phyloP scores from a whole-genome alignment of 345 rosid species.

The Eucalyptus decipiens region DNA sequence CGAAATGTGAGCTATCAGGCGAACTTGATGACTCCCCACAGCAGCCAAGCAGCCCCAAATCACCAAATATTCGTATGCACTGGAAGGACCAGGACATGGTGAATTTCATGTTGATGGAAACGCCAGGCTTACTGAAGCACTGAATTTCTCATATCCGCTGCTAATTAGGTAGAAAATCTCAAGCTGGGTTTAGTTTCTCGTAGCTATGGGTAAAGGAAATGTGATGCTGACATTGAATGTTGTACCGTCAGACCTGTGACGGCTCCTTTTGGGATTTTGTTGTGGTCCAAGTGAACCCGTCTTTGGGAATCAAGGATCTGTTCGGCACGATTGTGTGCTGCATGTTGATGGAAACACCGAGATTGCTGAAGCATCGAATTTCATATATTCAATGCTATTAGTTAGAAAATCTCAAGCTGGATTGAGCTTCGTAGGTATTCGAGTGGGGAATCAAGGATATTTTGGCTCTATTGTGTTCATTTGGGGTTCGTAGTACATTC shows the following conservation, averaged over 20 bases:
- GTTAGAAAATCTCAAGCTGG: neutral
- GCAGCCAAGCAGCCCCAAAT: slow-evolving; percentile 5
- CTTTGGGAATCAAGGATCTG: neutral
- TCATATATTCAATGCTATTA: neutral
- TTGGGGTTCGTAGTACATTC: neutral
- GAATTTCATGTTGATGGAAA: slow-evolving; percentile 15
- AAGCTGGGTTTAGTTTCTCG: neutral
- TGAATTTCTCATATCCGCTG: neutral
- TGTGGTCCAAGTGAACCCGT: neutral
- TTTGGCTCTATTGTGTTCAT: neutral
- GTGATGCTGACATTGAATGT: neutral
- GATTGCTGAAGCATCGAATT: slow-evolving; percentile 2
- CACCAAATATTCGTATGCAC: neutral
- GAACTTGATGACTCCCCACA: slow-evolving; percentile 4
- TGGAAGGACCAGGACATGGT: slow-evolving; percentile 8
- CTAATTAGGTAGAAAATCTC: neutral
- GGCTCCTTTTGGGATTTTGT: neutral
- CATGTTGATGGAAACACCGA: slow-evolving; percentile 11
- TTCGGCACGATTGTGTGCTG: neutral
- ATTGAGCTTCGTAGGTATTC: neutral
- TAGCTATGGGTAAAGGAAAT: neutral
- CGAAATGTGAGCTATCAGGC: neutral
- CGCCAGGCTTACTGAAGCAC: slow-evolving; percentile 12
- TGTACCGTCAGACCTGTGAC: neutral
- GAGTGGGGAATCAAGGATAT: neutral